A percentile compares a stretch with the other conserved stretches of the same genome.
Conservation (phyloP, 225 moss, liverwort and hornwort species). For the Asterella californica region DNA sequence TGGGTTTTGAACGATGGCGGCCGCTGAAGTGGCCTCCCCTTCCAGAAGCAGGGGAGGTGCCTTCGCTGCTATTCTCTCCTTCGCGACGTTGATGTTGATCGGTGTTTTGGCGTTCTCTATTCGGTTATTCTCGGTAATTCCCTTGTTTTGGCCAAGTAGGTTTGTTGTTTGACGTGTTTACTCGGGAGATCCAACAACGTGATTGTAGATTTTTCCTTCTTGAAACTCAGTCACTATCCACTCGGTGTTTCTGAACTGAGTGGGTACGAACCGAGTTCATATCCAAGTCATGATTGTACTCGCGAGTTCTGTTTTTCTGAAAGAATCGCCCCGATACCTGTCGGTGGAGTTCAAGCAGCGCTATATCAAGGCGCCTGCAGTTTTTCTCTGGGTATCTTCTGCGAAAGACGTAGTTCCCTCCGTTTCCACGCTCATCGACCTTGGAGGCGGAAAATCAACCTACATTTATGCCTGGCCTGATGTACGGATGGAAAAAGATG, state of each 20-base stretch:
- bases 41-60: slow-evolving; percentile 35
- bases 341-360: not conserved
- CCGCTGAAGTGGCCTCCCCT: slow-evolving; percentile 18
- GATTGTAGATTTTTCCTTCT: not conserved
- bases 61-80: slow-evolving; percentile 69
- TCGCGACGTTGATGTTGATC: slow-evolving; percentile 79
- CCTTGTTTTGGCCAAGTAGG: not conserved
- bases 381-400: too few species aligned
- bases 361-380: not conserved
- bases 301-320: not conserved
- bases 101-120: slow-evolving; percentile 99
- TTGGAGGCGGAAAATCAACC: not conserved
- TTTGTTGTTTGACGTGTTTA: not conserved
- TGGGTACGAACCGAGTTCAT: too few species aligned
- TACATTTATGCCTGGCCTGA: not conserved
- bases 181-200: not conserved
- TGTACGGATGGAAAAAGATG: not conserved
- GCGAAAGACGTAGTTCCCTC: not conserved
- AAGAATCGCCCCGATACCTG: not conserved
- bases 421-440: not conserved
- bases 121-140: slow-evolving; percentile 89
- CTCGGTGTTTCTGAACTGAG: not conserved
- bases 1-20: slow-evolving; percentile 25
- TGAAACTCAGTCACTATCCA: not conserved
- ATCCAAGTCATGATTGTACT: not conserved